Conservation (phyloP, 148 eudicot species). For the Persicaria tinctoria region DNA sequence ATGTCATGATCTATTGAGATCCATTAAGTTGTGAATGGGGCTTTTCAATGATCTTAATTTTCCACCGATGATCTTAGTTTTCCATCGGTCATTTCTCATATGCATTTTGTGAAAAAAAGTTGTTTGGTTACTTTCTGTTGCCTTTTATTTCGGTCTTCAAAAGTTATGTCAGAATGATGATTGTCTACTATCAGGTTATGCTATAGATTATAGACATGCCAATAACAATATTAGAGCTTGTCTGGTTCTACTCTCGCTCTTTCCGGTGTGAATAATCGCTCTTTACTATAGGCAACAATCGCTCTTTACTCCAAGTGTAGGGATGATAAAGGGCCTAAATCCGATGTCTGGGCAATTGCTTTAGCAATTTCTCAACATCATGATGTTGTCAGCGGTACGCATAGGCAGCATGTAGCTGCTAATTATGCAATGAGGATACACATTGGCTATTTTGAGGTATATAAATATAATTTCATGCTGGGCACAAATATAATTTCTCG, state of each 20-base stretch:
- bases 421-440: constrained; percentile 61
- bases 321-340: constrained; percentile 38
- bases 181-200: constrained; percentile 60
- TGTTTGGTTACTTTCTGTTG: too few relatives aligned
- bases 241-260: not conserved
- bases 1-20: too few relatives aligned
- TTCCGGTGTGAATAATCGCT: not conserved
- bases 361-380: constrained; percentile 77
- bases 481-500: not conserved
- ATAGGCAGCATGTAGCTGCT: constrained; percentile 68
- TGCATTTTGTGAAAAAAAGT: too few relatives aligned
- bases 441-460: constrained; percentile 57
- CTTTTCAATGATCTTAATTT: too few relatives aligned
- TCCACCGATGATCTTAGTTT: too few relatives aligned
- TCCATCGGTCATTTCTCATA: too few relatives aligned
- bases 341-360: constrained; percentile 55
- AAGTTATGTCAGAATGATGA: constrained; percentile 61
- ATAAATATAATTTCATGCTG: not conserved
- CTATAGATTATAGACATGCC: constrained; percentile 5
- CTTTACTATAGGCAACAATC: constrained; percentile 48
- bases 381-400: constrained; percentile 77
- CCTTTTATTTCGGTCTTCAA: constrained; percentile 20
- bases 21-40: too few relatives aligned
- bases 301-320: constrained; percentile 52
- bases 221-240: not conserved